Evolutionary conservation across 345 rosid genomes (phyloP).

Genomic region (Zanthoxylum bungeanum): DNA sequence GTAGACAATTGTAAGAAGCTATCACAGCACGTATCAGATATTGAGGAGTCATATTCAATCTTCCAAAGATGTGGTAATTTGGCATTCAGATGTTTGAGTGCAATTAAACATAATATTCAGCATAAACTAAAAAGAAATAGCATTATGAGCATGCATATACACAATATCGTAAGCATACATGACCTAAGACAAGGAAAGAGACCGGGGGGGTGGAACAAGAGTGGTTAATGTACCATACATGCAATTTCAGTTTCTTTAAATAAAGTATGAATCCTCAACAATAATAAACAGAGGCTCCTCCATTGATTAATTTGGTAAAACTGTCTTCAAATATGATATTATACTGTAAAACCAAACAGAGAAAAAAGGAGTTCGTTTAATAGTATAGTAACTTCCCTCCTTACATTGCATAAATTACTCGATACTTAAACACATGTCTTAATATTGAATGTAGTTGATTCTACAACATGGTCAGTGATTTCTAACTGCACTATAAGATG

Average conservation of each 20-base stretch:
- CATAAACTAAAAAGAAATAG: neutral
- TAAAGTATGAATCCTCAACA: neutral
- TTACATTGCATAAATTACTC: neutral
- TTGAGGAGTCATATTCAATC: neutral
- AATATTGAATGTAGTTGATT: too few relatives aligned
- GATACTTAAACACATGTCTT: neutral
- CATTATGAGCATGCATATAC: neutral
- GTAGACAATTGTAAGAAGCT: neutral
- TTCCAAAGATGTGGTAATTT: neutral
- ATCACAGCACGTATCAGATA: neutral
- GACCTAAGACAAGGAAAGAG: neutral
- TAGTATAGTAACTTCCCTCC: neutral
- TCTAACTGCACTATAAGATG: neutral
- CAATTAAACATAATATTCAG: too few relatives aligned
- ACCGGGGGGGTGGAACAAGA: neutral
- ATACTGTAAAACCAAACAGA: neutral
- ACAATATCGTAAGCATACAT: neutral
- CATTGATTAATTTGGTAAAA: neutral
- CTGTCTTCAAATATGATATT: neutral
- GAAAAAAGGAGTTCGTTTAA: neutral
- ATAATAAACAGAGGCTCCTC: neutral
- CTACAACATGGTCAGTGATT: neutral
- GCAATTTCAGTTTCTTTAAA: neutral
- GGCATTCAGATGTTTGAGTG: neutral
- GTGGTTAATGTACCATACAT: neutral